Percentiles rank a stretch among this genome's conserved stretches.
Conservation (phyloP, 139 green algal genomes). For the Chlorella sp. region DNA sequence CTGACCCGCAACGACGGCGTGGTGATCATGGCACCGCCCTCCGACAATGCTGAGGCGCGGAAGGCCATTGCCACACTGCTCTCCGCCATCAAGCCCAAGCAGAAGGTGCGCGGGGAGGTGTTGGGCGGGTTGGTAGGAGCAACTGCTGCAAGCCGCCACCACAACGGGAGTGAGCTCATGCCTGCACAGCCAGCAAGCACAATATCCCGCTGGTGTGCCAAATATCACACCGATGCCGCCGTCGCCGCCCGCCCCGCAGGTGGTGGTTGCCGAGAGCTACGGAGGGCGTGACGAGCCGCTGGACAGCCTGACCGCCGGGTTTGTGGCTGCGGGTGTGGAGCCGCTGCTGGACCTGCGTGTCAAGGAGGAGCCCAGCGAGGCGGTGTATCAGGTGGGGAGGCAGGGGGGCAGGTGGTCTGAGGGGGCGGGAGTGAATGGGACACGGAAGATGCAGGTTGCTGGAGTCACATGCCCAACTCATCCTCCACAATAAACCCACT, state of each 20-base stretch:
- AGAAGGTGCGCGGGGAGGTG: conserved; percentile 65
- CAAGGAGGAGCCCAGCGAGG: conserved; percentile 64
- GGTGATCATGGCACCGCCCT: conserved; percentile 87
- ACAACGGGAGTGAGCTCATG: too few relatives aligned
- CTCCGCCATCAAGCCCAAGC: conserved; percentile 81
- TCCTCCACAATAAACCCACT: neutral
- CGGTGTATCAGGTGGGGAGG: conserved; percentile 49
- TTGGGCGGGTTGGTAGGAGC: too few relatives aligned
- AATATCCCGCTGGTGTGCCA: too few relatives aligned
- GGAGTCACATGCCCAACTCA: too few relatives aligned
- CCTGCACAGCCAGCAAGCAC: too few relatives aligned
- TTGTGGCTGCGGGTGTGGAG: conserved; percentile 73
- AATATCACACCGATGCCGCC: too few relatives aligned
- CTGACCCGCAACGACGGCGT: conserved; percentile 74
- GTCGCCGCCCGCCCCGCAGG: conserved; percentile 43
- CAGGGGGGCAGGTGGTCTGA: too few relatives aligned
- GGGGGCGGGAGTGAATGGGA: too few relatives aligned
- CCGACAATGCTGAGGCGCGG: conserved; percentile 60
- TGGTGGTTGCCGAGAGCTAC: conserved; percentile 94
- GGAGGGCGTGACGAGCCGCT: conserved; percentile 96
- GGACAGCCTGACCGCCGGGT: conserved; percentile 75
- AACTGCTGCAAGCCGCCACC: too few relatives aligned
- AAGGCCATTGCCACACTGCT: conserved; percentile 76
- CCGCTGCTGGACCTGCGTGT: conserved; percentile 79
- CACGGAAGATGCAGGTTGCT: too few relatives aligned